Evolutionary conservation across 768 basidiomycete genomes (phyloP), one percentile per base, ranked within the genome.

Genomic region (Chalciporus pseudorubinellus): DNA sequence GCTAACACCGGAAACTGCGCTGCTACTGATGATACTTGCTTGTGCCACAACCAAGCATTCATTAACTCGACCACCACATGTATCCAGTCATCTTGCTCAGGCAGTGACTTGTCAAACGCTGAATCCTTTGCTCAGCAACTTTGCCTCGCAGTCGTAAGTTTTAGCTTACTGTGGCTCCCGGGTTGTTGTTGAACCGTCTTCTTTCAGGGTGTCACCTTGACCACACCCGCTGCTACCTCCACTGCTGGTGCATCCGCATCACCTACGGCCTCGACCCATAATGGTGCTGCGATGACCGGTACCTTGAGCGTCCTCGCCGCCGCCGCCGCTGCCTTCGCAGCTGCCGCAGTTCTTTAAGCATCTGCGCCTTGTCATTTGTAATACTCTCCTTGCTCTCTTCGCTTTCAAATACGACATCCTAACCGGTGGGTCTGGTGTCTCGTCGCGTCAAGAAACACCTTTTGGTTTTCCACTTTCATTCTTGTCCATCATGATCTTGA

Each of bases 131-230:
- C 83, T 6, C 65, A 73, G 43, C 42, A 56, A 2, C 57, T 80
- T 39, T 85, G 84, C 53, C 61, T 61, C 0, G 66, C 72, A 39
- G 81, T 78, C 38, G 83, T 85, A 70, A 50, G 80, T 74, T 20
- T n/a, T 14, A 7, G 26, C 33, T 7, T 22, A 2, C 12, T 10
- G 7, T 18, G 6, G 24, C 21, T 10, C 7, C n/a, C 34, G 22
- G 36, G 24, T 19, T 18, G 16, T 9, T 24, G 5, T 28, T 44
- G 21, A 51, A 16, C 20, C 8, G 19, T 24, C 13, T 42, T 41
- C 40, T 47, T 55, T 14, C 55, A 84, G 82, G 81, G 81, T 51
- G 79, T 85, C 6, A 81, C 78, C 6, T 67, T 85, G 55, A 75
- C 66, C 9, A 9, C 65, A 18, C 59, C 69, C 21, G 55, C 67